phyloP scores from a whole-genome alignment of 2,329 filamentous ascomycete species.

The Neurospora crassa region DNA sequence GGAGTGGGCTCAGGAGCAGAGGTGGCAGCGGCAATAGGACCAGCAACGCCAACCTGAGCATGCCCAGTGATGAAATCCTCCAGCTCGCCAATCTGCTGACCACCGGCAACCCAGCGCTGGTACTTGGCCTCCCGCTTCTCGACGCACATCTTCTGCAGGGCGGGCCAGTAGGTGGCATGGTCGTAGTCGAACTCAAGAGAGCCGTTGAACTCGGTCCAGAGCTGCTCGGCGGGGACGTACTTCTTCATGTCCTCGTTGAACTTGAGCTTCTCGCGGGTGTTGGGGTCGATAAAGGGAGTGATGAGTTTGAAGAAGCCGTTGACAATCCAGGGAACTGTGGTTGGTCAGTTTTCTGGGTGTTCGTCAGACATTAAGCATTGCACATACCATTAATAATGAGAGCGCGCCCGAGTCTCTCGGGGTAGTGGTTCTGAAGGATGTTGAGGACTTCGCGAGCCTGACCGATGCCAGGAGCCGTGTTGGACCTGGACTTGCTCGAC shows the following conservation, averaged over 20 bases:
- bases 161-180: constrained; percentile 82
- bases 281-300: constrained; percentile 89
- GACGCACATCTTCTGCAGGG: constrained; percentile 61
- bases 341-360: not conserved
- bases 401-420: constrained; percentile 79
- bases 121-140: constrained; percentile 52
- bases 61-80: constrained; percentile 76
- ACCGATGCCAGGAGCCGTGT: constrained; percentile 61
- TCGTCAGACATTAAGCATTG: not conserved
- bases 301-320: constrained; percentile 94
- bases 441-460: constrained; percentile 76
- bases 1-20: not conserved
- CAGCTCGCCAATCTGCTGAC: constrained; percentile 73
- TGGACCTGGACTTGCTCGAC: constrained; percentile 62
- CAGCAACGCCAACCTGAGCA: constrained; percentile 10
- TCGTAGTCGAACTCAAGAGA: constrained; percentile 86
- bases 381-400: constrained; percentile 76
- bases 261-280: constrained; percentile 90
- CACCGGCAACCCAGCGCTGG: constrained; percentile 68
- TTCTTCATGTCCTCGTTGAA: constrained; percentile 88
- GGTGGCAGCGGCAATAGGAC: not conserved
- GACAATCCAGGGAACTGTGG: constrained; percentile 76
- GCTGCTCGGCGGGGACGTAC: constrained; percentile 72
- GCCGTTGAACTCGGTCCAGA: constrained; percentile 68
- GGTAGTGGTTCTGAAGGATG: constrained; percentile 93